Percentiles rank a stretch among this genome's conserved stretches.
phyloP scores from a whole-genome alignment of 2,329 filamentous ascomycete genomes.

The Pleomassaria siparia region DNA sequence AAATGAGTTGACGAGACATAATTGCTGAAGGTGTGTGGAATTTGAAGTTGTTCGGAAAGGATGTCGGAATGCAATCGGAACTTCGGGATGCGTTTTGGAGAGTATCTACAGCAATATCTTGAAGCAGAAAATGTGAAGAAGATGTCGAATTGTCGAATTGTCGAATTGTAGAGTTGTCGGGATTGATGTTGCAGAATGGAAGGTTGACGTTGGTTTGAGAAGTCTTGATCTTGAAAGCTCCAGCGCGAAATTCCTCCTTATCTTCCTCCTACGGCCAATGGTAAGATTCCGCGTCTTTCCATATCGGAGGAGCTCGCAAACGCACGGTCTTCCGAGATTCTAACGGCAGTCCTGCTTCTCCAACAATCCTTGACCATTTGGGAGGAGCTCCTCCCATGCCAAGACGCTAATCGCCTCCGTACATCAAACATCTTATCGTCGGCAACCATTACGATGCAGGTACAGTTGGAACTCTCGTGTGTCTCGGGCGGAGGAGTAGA shows the following conservation, averaged over 20 bases:
- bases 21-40: constrained; percentile 1
- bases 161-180: background rate
- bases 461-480: too few species aligned
- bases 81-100: too few species aligned
- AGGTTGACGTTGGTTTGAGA: background rate
- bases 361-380: background rate
- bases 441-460: too few species aligned
- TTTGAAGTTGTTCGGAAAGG: background rate
- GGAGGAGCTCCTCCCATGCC: constrained; percentile 17
- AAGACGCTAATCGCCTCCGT: background rate
- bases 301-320: background rate
- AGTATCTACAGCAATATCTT: too few species aligned
- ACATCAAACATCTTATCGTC: too few species aligned
- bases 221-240: background rate
- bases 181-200: background rate
- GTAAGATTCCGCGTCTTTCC: background rate
- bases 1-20: constrained; percentile 27
- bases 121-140: background rate
- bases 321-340: background rate
- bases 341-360: background rate
- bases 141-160: background rate
- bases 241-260: background rate
- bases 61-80: too few species aligned
- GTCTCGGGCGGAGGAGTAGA: background rate
- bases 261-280: too few species aligned